Base-by-base conservation (phyloP, 2,329 filamentous ascomycete genomes). In the Raffaelea deltoideospora region DNA sequence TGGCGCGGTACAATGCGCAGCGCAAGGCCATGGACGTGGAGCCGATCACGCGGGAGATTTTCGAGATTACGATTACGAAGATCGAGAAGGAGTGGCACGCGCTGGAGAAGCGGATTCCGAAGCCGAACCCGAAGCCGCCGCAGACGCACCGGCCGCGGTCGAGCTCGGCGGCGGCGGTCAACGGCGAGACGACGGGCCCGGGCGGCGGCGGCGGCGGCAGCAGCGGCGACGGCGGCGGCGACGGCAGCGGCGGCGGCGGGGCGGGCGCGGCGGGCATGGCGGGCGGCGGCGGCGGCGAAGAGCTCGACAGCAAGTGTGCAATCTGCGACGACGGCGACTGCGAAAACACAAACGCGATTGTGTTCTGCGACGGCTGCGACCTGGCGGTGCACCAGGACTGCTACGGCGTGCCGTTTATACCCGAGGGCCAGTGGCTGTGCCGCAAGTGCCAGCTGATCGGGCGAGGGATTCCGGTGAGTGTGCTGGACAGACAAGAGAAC, bases 281-380 rank as follows among this genome's bases (percentile, higher is more conserved):
- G n/a, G n/a, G n/a, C n/a, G n/a, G n/a, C n/a, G n/a, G n/a, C n/a
- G 76, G 72, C 21, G 85, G 85, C 17, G 90, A 96, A 58, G 88
- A 96, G 57, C 87, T 90, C 48, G 90, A 98, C 56, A 94, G 81
- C 48, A 96, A 94, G 57, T 98, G 90, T 53, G 87, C 85, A 18
- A 92, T 98, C 40, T 98, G 90, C 54, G 90, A 98, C 53, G 90
- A 98, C 51, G 90, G 90, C n/a, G 90, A 98, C 53, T 98, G 90
- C 52, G 90, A 98, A 59, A 98, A 98, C 56, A 92, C 90, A 18
- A 98, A 98, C 52, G 90, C 90, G 1, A 98, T 98, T 50, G 90
- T 98, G 18, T 98, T 98, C 53, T 98, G 90, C 54, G 90, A 98
- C 53, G 90, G 90, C 3, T 98, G 90, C 58, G 92, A 98, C 57